Evolutionary conservation across 805 yeast species (phyloP), one percentile per base, ranked within the genome.

Genomic region (Saccharomycopsis olivae): DNA sequence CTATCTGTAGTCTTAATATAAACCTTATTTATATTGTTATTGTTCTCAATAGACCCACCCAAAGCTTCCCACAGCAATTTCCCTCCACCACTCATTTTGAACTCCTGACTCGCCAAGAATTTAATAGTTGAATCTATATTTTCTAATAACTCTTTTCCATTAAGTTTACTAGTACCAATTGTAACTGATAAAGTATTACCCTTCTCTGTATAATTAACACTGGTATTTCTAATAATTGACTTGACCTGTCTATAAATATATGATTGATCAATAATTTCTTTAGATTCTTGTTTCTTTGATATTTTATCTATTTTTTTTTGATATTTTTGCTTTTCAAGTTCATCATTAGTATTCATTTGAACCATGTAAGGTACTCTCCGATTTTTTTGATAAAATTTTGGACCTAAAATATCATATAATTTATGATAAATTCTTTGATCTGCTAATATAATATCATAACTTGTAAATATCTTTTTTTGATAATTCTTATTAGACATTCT

Each of bases 321-420:
- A 15, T 38, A 21, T 17, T 40, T 35, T 13, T 25, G 20, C 20
- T 36, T 19, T 3, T 38, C 48, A 35, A 43, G 5, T 17, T 34
- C 20, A 25, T 37, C 45, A 11, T 36, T 73, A 4, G 31, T 5
- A 18, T 39, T 41, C 77, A 81, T 69, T 51, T 77, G 79, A 3
- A 83, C 54, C 66, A 79, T 71, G 47, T 67, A 70, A 2, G 94
- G 94, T 14, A 78, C 61, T 49, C 75, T 78, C 49, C 73, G 78
- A 46, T 74, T 74, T 43, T 73, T 75, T 40, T 67, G 68, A 58
- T 74, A 80, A 52, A 82, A 81, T 40, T 64, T 68, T 4, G 67
- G 64, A 1, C 83, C 82, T 27, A 84, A 57, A 0, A 79, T 56
- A 2, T 60, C 59, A 0, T 83, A 82, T 21, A 83, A 56, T 17